Evolutionary conservation across 768 basidiomycete genomes (phyloP).

Genomic region (Podaxis sp.): DNA sequence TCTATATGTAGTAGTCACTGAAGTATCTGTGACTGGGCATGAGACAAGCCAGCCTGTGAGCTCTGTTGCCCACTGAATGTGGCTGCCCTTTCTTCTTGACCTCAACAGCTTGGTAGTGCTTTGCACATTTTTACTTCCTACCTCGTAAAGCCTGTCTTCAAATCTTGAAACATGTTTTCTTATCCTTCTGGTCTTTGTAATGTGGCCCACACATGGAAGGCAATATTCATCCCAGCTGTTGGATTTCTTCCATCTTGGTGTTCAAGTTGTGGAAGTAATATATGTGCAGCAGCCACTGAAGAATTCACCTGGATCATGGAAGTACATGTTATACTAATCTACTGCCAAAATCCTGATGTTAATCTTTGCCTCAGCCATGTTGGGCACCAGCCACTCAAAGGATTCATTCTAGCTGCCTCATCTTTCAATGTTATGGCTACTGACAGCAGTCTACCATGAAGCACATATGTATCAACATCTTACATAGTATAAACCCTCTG

Average conservation of each 20-base stretch:
- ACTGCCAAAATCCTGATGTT: background rate
- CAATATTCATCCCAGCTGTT: slow-evolving; percentile 45
- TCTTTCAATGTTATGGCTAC: slow-evolving; percentile 99
- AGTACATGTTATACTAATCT: slow-evolving; percentile 54
- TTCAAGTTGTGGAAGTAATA: slow-evolving; percentile 94
- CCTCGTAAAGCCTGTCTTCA: too few relatives aligned
- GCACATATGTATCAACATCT: slow-evolving; percentile 30
- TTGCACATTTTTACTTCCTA: too few relatives aligned
- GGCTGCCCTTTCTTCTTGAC: too few relatives aligned
- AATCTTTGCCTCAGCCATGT: slow-evolving; percentile 58
- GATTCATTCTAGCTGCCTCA: slow-evolving; percentile 95
- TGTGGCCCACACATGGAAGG: too few relatives aligned
- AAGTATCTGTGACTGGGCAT: too few relatives aligned
- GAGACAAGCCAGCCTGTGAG: too few relatives aligned
- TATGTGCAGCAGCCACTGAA: slow-evolving; percentile 87
- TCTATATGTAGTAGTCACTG: too few relatives aligned
- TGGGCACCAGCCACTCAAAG: slow-evolving; percentile 95
- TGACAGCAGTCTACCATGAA: slow-evolving; percentile 87
- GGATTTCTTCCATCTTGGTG: slow-evolving; percentile 96
- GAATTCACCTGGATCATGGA: slow-evolving; percentile 89
- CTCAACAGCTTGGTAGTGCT: too few relatives aligned
- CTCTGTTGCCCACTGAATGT: too few relatives aligned
- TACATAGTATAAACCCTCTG: background rate
- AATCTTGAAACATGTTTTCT: too few relatives aligned
- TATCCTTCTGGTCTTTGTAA: too few relatives aligned